Evolutionary conservation across 2,329 filamentous ascomycete genomes (phyloP), one percentile per base, ranked within the genome.

Genomic region (Xylaria sp.): DNA sequence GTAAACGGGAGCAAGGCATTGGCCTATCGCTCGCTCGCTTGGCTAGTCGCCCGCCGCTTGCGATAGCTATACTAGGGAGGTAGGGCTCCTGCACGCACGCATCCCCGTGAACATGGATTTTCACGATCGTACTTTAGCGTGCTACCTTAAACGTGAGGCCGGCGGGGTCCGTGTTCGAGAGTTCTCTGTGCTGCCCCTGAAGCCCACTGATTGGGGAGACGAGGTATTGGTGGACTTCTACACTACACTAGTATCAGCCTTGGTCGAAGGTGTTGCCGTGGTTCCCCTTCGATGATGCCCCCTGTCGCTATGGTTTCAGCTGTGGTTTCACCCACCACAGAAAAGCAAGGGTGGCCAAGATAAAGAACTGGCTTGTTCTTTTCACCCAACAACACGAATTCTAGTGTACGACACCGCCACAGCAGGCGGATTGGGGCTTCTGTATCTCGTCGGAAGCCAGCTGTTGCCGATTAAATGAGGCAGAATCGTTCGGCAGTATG

Each of bases 81-180:
- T 35, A 54, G 60, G 65, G 65, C 61, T 63, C 51, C 60, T 65
- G 61, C 58, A 67, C 65, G 57, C 60, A 29, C 67, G 18, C 40
- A 64, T 69, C 64, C 60, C 61, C 61, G 51, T 60, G 44, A 64
- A 66, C 63, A 66, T 58, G 55, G 65, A 59, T 68, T 60, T 57
- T 44, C 59, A 37, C 44, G 60, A 67, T 63, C 60, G 58, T 62
- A 57, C 65, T 59, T 66, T 60, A 69, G 65, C 51, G 57, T 42
- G 47, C 53, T 44, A 63, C 57, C 58, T 70, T 58, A 69, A 63
- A 72, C 66, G 54, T 61, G 53, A 63, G 53, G 44, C 60, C 66
- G 61, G 58, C 63, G 53, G 62, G 61, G 66, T 35, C 55, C 50
- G 58, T 67, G 70, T 72, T 71, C 66, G 66, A 71, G 63, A 65